Evolutionary conservation across 1,284 basidiomycete genomes (phyloP).

Genomic region (Earliella scabrosa): DNA sequence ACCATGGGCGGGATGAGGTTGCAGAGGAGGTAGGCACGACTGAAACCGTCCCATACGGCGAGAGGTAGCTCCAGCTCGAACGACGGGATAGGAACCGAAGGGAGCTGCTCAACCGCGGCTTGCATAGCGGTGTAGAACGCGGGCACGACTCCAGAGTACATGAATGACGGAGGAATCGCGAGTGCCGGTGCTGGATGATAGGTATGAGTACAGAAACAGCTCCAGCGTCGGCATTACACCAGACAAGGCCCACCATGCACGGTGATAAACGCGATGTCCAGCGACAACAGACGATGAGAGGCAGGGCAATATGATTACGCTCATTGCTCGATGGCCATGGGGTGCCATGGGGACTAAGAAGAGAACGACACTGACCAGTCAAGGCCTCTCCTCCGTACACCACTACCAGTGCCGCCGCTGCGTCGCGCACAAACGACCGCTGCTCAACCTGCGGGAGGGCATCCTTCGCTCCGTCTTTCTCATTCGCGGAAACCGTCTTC

Average conservation of each 20-base stretch:
- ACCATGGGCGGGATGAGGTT: conserved; percentile 70
- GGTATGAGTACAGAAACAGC: too few relatives aligned
- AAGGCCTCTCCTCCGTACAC: conserved; percentile 78
- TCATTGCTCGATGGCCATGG: too few relatives aligned
- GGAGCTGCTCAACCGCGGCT: conserved; percentile 62
- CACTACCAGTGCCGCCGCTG: conserved; percentile 60
- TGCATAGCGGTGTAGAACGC: conserved; percentile 58
- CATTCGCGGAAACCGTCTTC: conserved; percentile 15
- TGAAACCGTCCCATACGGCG: conserved; percentile 67
- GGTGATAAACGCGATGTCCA: too few relatives aligned
- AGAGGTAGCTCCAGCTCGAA: conserved; percentile 64
- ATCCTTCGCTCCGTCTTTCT: conserved; percentile 11
- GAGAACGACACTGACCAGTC: conserved; percentile 46
- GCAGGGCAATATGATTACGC: too few relatives aligned
- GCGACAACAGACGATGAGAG: too few relatives aligned
- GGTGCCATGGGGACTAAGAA: too few relatives aligned
- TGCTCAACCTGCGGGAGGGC: conserved; percentile 43
- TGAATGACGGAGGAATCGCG: conserved; percentile 68
- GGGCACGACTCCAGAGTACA: conserved; percentile 65
- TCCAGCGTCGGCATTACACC: too few relatives aligned
- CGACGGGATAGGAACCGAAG: conserved; percentile 53
- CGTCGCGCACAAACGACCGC: conserved; percentile 60
- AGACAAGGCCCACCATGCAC: too few relatives aligned
- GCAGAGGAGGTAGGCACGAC: conserved; percentile 73
- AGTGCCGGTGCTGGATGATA: conserved; percentile 60